A percentile compares a stretch with the other conserved stretches of the same genome.
Conservation (phyloP, 148 eudicot species). For the Arbutus unedo region DNA sequence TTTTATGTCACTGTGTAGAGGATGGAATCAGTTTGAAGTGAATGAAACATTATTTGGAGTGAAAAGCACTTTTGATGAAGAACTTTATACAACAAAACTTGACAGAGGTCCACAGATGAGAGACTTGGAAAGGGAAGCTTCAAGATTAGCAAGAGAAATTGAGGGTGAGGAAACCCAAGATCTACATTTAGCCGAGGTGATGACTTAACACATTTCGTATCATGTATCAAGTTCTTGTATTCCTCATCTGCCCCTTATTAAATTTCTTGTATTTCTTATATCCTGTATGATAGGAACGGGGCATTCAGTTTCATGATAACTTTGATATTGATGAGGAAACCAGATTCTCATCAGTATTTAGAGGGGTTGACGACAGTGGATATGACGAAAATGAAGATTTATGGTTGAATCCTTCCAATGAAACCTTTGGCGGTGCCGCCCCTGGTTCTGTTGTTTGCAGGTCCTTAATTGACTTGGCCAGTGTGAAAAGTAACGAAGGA, state of each 20-base stretch:
- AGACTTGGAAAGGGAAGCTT: constrained; percentile 79
- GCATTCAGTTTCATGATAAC: constrained; percentile 48
- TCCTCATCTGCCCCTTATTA: background rate
- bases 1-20: constrained; percentile 34
- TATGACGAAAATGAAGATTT: constrained; percentile 66
- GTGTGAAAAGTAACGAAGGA: constrained; percentile 49
- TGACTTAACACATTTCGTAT: background rate
- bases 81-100: constrained; percentile 95
- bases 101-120: constrained; percentile 87
- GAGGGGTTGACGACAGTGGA: constrained; percentile 83
- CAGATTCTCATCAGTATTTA: constrained; percentile 77
- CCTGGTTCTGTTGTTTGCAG: constrained; percentile 42
- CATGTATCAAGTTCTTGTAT: background rate
- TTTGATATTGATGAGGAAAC: constrained; percentile 90
- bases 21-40: constrained; percentile 95
- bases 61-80: constrained; percentile 93
- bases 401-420: constrained; percentile 58
- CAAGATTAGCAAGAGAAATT: constrained; percentile 90
- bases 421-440: constrained; percentile 69
- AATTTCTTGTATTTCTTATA: background rate
- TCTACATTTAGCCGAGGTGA: constrained; percentile 96
- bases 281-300: constrained; percentile 58
- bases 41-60: constrained; percentile 91
- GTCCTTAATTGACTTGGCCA: constrained; percentile 51
- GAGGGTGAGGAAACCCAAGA: constrained; percentile 93